phyloP scores from a whole-genome alignment of 495 filamentous ascomycete genomes.

The Podospora pseudocomata region DNA sequence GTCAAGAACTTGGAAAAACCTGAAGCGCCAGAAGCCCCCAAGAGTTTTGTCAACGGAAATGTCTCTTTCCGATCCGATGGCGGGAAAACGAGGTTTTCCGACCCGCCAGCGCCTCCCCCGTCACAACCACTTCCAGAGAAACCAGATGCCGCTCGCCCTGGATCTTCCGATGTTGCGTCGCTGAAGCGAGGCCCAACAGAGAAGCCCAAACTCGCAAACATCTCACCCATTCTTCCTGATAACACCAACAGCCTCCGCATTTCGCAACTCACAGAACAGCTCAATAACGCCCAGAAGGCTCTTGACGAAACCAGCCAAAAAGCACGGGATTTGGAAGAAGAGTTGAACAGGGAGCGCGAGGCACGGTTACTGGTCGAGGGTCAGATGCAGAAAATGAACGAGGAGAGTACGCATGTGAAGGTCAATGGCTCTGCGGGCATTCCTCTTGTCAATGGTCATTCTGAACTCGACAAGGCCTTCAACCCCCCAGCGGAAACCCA shows the following conservation, averaged over 20 bases:
- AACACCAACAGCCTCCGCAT: constrained; percentile 60
- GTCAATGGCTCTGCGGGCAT: constrained; percentile 33
- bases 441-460: constrained; percentile 32
- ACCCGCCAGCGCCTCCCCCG: constrained; percentile 86
- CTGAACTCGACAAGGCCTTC: constrained; percentile 36
- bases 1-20: constrained; percentile 59
- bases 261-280: constrained; percentile 71
- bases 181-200: constrained; percentile 75
- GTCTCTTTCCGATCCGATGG: constrained; percentile 50
- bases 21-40: constrained; percentile 44
- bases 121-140: constrained; percentile 89
- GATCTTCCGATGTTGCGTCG: constrained; percentile 49
- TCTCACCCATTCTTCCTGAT: constrained; percentile 61
- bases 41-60: constrained; percentile 40
- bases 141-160: constrained; percentile 59
- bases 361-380: constrained; percentile 83
- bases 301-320: constrained; percentile 74
- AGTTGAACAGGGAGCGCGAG: constrained; percentile 71
- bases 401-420: constrained; percentile 40
- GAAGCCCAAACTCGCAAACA: constrained; percentile 56
- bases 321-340: constrained; percentile 76
- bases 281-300: constrained; percentile 75
- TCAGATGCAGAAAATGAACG: constrained; percentile 66
- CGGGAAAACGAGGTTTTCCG: constrained; percentile 70
- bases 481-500: constrained; percentile 38